phyloP scores from a whole-genome alignment of 1,284 basidiomycete genomes.

The Irpex sp. region DNA sequence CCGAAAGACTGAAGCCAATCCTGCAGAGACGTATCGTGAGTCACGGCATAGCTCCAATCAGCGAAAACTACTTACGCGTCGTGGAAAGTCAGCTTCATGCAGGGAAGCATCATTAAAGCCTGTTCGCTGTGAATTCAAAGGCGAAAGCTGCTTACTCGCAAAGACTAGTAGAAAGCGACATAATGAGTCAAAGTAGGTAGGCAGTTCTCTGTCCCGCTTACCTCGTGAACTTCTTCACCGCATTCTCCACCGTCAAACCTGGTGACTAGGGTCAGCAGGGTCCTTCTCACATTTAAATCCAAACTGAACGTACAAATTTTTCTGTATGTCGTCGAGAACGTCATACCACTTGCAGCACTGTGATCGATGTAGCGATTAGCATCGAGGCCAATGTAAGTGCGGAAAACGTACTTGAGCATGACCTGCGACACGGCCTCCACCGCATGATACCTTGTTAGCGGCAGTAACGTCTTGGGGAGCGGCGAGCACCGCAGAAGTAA shows the following conservation, averaged over 20 bases:
- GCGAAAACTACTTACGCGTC: constrained; percentile 29
- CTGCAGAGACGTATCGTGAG: constrained; percentile 9
- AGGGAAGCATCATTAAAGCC: constrained; percentile 1
- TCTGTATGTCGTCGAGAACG: constrained; percentile 22
- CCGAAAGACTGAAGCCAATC: constrained; percentile 26
- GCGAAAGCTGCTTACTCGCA: constrained; percentile 22
- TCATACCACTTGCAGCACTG: constrained; percentile 25
- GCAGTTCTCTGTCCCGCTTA: not conserved
- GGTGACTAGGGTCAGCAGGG: not conserved
- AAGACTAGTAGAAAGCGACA: constrained; percentile 16
- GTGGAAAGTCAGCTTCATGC: constrained; percentile 29
- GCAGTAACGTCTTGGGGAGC: not conserved
- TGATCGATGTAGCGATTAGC: not conserved
- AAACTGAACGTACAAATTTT: constrained; percentile 14
- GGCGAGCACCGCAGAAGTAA: not conserved
- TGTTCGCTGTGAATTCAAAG: not conserved
- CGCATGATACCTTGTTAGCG: not conserved
- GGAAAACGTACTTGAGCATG: not conserved
- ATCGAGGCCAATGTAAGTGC: not conserved
- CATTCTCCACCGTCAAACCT: constrained; percentile 23
- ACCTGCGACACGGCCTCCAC: not conserved
- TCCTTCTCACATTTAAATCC: not conserved
- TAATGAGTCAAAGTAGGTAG: not conserved
- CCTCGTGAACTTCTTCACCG: constrained; percentile 21
- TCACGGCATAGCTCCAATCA: not conserved